Base-by-base conservation (phyloP, 2,329 filamentous ascomycete species). In the Hypoxylon sp. region DNA sequence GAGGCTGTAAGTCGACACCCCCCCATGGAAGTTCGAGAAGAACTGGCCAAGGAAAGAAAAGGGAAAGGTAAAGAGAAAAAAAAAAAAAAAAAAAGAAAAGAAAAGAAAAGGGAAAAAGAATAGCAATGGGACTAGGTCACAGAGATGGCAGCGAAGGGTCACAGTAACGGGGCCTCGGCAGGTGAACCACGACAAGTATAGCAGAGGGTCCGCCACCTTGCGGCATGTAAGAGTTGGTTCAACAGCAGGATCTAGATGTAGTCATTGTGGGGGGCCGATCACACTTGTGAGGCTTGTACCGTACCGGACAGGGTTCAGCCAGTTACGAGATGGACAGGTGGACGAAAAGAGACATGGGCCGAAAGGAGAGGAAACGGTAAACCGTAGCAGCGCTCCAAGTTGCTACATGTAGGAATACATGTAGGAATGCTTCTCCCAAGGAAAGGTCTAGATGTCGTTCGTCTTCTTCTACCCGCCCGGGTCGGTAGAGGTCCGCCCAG, bases 201-300 rank as follows among this genome's bases (percentile, higher is more conserved):
- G 43, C 47, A 55, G n/a, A 55, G 53, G 55, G 45, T 57, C 60
- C 64, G 60, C 62, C 62, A 67, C 62, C 56, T 24, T 50, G 62
- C 53, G 57, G 59, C 48, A 55, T 62, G 59, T 64, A 60, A n/a
- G 26, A 50, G 31, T 51, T 48, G 49, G 64, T 62, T 64, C 31
- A 64, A 67, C 62, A 45, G 60, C 62, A 62, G 62, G 64, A 63
- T 65, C 62, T 66, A 58, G 62, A 60, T 60, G 60, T 64, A 61
- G 52, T 61, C 59, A 60, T 64, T 67, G 66, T 67, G 64, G 66
- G 62, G 66, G 56, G 65, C 45, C 65, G 62, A 65, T 67, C 64
- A 64, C 61, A 64, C 60, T 64, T 55, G 54, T 57, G 62, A 62
- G 63, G 63, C 65, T 61, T 65, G 58, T 58, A 48, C 53, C 53